phyloP scores from a whole-genome alignment of 1,284 basidiomycete genomes.

The Ustilago sp. region DNA sequence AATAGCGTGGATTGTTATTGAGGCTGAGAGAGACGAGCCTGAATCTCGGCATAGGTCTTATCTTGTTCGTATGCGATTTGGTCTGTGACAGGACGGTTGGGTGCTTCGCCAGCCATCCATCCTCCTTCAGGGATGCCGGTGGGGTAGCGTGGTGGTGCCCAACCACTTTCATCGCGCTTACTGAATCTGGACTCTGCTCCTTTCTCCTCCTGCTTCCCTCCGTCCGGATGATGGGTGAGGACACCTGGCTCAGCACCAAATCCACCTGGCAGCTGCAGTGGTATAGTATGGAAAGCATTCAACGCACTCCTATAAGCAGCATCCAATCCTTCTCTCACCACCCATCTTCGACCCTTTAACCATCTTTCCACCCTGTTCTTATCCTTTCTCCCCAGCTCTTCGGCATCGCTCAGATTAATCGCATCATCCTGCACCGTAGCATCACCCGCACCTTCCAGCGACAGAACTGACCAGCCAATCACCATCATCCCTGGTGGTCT shows the following conservation, averaged over 20 bases:
- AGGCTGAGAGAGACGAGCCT: conserved; percentile 30
- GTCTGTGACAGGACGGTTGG: conserved; percentile 40
- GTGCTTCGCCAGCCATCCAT: conserved; percentile 43
- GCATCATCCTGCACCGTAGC: conserved; percentile 73
- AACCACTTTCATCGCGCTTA: conserved; percentile 45
- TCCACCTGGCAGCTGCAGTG: conserved; percentile 23
- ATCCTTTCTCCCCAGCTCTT: conserved; percentile 38
- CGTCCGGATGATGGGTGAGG: conserved; percentile 18
- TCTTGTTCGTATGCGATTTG: conserved; percentile 37
- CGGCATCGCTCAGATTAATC: not conserved
- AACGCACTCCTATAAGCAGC: conserved; percentile 38
- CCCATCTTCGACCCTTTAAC: conserved; percentile 46
- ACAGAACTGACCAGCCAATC: conserved; percentile 83
- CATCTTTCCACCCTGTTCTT: conserved; percentile 44
- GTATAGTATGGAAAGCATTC: conserved; percentile 19
- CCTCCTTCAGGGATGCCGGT: conserved; percentile 38
- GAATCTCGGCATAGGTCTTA: conserved; percentile 44
- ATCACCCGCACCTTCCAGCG: conserved; percentile 72
- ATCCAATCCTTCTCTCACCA: conserved; percentile 59
- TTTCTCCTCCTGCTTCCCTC: not conserved
- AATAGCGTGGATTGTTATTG: not conserved
- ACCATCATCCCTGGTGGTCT: conserved; percentile 95
- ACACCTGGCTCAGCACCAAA: not conserved
- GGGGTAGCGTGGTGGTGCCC: conserved; percentile 60
- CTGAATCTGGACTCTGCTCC: conserved; percentile 17